Base-by-base conservation (phyloP, 192 early-diverging fungal species). In the Coemansia biformis region DNA sequence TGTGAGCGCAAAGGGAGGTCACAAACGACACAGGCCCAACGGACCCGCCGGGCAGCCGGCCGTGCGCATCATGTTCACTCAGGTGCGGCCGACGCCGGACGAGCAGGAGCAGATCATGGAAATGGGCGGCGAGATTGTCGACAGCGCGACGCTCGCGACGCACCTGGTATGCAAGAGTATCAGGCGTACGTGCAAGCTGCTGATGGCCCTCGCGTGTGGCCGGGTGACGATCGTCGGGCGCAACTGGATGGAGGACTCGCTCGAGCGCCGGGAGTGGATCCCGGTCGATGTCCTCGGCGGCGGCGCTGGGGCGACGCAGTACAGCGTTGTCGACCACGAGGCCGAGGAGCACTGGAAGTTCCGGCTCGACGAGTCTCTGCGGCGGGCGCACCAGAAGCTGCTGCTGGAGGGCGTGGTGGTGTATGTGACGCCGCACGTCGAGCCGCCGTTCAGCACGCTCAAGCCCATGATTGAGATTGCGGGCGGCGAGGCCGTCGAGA, bases 101-200 rank as follows among this genome's bases (percentile, higher is more conserved):
- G 67, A 79, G 51, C 16, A 51, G 37, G 56, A 69, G 54, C 59
- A 58, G 32, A 75, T 80, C 22, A 57, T 51, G n/a, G 55, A 52
- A 1, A 38, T 86, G 57, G 79, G 80, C 26, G 81, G 77, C 36
- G 50, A 64, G n/a, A 47, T 81, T 7, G 78, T 76, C 1, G 67
- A 64, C 1, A 38, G 57, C 5, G 62, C 78, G 15, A 66, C 66
- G 21, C 42, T 53, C 9, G 80, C 76, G 29, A 85, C 83, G 1
- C 83, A 85, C 46, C 43, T 87, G 15, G 62, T 85, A 7, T 64
- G 76, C 6, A 69, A 46, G 15, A 59, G 66, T 33, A 59, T 82
- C 43, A 60, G 62, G 33, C 65, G 82, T 24, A 87, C 85, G 13
- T 69, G 69, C 31, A 87, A 87, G 71, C 46, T 75, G 54, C 54